These are phyloP conservation scores for Flaveria bidentis DNA, from an alignment of 129 eudicot genomes.

Conservation along the genomic window DNA sequence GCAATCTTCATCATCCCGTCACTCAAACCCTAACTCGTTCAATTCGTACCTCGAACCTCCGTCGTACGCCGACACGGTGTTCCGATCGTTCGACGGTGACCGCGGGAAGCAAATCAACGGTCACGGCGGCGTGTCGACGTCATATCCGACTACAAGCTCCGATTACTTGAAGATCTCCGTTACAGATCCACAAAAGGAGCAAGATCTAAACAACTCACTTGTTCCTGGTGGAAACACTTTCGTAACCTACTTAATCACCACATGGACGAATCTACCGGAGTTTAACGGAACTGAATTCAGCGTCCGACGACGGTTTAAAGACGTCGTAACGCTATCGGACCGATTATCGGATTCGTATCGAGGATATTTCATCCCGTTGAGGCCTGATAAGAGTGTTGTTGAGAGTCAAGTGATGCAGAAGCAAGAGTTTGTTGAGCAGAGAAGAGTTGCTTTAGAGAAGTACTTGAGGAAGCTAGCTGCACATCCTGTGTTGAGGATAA, in stretches of 20 bases:
- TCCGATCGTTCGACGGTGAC: conserved; percentile 74
- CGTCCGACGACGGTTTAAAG: conserved; percentile 83
- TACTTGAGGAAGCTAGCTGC: conserved; percentile 62
- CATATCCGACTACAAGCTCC: conserved; percentile 38
- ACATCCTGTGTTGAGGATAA: conserved; percentile 75
- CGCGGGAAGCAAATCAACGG: conserved; percentile 40
- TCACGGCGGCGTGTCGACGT: conserved; percentile 40
- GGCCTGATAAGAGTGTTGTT: conserved; percentile 96
- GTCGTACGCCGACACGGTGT: conserved; percentile 88
- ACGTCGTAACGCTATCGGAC: conserved; percentile 80
- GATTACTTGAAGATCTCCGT: conserved; percentile 65
- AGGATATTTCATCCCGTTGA: conserved; percentile 72
- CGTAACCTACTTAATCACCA: conserved; percentile 59
- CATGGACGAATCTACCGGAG: conserved; percentile 72
- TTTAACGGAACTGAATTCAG: conserved; percentile 67
- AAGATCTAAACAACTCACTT: conserved; percentile 62
- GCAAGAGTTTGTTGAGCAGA: conserved; percentile 79
- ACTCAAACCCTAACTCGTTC: conserved; percentile 51
- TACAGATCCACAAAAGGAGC: conserved; percentile 72
- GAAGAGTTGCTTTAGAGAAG: conserved; percentile 74
- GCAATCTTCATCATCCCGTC: conserved; percentile 32
- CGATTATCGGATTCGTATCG: conserved; percentile 66
- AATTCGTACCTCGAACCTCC: conserved; percentile 85
- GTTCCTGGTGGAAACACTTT: conserved; percentile 55
- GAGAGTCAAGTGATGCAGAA: conserved; percentile 95